A percentile compares a stretch with the other conserved stretches of the same genome.
Conservation (phyloP, 148 eudicot genomes). For the Rhododendron molle region DNA sequence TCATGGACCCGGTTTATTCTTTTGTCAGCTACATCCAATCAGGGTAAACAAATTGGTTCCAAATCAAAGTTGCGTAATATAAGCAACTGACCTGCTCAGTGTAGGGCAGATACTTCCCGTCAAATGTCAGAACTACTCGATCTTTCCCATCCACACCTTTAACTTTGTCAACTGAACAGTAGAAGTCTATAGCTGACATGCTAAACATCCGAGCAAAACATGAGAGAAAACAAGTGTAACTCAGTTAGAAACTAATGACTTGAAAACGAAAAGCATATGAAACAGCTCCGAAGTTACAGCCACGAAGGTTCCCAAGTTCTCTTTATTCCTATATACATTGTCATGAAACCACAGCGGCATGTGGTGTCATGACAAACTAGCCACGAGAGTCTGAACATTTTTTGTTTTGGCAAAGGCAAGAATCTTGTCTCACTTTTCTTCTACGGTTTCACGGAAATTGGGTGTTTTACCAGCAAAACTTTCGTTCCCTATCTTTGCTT, state of each 20-base stretch:
- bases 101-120: conserved; percentile 84
- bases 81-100: conserved; percentile 75
- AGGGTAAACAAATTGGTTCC: neutral
- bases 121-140: conserved; percentile 77
- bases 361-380: neutral
- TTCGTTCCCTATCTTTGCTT: neutral
- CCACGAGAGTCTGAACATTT: neutral
- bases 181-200: conserved; percentile 97
- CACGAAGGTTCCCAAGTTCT: no score
- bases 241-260: neutral
- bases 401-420: neutral
- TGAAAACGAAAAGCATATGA: neutral
- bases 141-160: conserved; percentile 95
- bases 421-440: neutral
- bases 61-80: neutral
- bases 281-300: neutral
- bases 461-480: neutral
- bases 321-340: neutral
- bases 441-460: neutral
- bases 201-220: conserved; percentile 30
- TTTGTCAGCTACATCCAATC: neutral
- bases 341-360: neutral
- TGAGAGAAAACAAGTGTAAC: neutral
- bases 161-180: conserved; percentile 91
- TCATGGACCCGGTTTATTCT: neutral